These are phyloP conservation scores for Picea mariana DNA, from an alignment of 83 land plant genomes.

Conservation along the genomic window DNA sequence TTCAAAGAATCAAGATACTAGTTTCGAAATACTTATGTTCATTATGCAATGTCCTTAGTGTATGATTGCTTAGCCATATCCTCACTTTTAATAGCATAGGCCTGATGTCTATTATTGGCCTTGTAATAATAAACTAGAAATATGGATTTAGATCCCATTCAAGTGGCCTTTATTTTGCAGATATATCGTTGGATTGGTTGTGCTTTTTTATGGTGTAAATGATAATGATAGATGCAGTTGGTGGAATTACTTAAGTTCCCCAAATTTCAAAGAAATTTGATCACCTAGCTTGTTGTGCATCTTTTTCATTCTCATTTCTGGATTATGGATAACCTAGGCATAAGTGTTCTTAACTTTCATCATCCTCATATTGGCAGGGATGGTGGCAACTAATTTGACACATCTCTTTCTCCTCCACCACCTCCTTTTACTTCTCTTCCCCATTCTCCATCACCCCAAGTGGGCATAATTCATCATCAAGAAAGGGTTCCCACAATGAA, in stretches of 20 bases:
- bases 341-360: background rate
- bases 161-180: slow-evolving; percentile 26
- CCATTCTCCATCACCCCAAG: slow-evolving; percentile 25
- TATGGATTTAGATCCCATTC: background rate
- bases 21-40: background rate
- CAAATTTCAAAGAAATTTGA: background rate
- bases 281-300: background rate
- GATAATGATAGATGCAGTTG: slow-evolving; percentile 75
- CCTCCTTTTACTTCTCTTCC: slow-evolving; percentile 33
- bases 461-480: slow-evolving; percentile 10
- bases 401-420: slow-evolving; percentile 51
- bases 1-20: no score
- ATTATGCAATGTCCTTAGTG: background rate
- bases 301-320: background rate
- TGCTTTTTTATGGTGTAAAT: slow-evolving; percentile 57
- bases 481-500: background rate
- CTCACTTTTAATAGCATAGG: background rate
- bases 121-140: background rate
- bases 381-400: slow-evolving; percentile 86
- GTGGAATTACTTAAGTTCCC: slow-evolving; percentile 63
- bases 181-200: slow-evolving; percentile 42
- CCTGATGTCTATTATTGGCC: background rate
- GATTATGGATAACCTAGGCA: background rate
- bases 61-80: background rate
- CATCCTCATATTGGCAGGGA: slow-evolving; percentile 42